Evolutionary conservation across 805 yeast species (phyloP).

Genomic region (Saccharomycopsis malanga): DNA sequence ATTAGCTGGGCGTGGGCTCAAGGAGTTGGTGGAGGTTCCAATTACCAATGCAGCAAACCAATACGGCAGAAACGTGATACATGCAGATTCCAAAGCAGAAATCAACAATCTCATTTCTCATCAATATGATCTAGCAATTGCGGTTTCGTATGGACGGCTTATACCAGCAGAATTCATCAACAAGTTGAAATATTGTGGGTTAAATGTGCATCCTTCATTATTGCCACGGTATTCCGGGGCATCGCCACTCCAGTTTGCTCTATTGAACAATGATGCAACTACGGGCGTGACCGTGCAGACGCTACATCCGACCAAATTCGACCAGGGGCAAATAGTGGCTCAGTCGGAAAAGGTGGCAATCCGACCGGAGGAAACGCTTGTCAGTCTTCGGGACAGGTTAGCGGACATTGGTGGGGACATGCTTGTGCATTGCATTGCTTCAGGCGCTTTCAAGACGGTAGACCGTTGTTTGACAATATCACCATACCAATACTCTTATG

Average conservation of each 20-base stretch:
- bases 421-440: conserved; percentile 38
- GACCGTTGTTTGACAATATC: not conserved
- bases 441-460: conserved; percentile 25
- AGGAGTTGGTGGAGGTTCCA: conserved; percentile 44
- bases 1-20: conserved; percentile 51
- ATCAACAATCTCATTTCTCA: conserved; percentile 27
- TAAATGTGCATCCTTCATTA: conserved; percentile 90
- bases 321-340: conserved; percentile 60
- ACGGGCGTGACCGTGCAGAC: conserved; percentile 92
- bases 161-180: conserved; percentile 59
- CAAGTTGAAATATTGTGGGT: conserved; percentile 51
- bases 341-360: conserved; percentile 46
- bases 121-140: conserved; percentile 62
- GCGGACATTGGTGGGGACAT: conserved; percentile 58
- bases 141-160: conserved; percentile 83
- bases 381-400: conserved; percentile 41
- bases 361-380: conserved; percentile 32
- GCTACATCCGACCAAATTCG: conserved; percentile 81
- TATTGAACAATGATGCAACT: conserved; percentile 49
- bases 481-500: conserved; percentile 40
- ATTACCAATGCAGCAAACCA: conserved; percentile 36
- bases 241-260: conserved; percentile 78
- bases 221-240: conserved; percentile 82
- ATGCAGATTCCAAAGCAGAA: conserved; percentile 47
- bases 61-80: conserved; percentile 26